Percentiles rank a stretch among this genome's conserved stretches.
Evolutionary conservation across 352 stramenopile species (phyloP).

Genomic region (Aphanomyces cochlioides): DNA sequence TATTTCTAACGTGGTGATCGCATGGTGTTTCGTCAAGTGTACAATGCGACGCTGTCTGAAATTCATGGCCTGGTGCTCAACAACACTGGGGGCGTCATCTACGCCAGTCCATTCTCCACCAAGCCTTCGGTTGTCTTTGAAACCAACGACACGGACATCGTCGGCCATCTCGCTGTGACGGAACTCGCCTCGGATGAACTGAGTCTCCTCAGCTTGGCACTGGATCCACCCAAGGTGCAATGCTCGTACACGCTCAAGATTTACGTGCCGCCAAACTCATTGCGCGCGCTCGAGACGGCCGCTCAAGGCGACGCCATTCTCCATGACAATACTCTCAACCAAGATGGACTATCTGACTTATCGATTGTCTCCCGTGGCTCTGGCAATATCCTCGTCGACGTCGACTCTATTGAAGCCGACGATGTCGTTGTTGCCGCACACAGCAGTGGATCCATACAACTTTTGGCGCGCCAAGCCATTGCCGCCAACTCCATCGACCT

Average conservation of each 20-base stretch:
- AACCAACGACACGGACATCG: neutral
- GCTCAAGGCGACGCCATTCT: neutral
- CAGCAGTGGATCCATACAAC: neutral
- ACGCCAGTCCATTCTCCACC: neutral
- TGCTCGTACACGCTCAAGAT: neutral
- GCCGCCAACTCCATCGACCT: neutral
- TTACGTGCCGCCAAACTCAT: neutral
- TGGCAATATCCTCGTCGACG: constrained; percentile 56
- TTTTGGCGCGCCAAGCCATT: neutral
- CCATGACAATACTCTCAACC: neutral
- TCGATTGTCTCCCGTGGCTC: constrained; percentile 68
- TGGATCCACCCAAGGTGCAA: too few species aligned
- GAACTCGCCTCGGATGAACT: too few species aligned
- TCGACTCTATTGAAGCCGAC: constrained; percentile 43
- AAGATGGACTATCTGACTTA: constrained; percentile 35
- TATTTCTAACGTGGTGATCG: too few species aligned
- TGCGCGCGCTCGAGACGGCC: neutral
- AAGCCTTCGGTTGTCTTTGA: neutral
- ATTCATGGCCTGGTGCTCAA: constrained; percentile 1
- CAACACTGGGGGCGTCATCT: neutral
- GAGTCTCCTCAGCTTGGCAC: too few species aligned
- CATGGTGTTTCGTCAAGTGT: too few species aligned
- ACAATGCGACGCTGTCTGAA: too few species aligned
- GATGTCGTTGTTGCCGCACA: constrained; percentile 14
- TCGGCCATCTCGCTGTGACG: too few species aligned